Base-by-base conservation (phyloP, 306 rosid genomes). In the Macrotyloma uniflorum region DNA sequence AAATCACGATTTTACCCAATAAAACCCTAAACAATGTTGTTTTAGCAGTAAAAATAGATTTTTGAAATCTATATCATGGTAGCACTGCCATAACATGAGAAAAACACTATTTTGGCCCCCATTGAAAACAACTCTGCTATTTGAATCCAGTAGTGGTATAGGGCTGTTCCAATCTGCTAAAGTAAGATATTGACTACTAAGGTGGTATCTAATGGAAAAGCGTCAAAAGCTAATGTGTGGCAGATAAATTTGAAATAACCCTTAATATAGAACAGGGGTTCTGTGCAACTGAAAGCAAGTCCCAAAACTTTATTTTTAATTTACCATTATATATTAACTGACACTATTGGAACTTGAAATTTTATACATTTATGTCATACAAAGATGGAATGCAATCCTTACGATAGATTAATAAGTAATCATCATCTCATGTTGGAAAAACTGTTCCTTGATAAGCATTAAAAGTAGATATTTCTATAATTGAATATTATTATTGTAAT, bases 321-420 rank as follows among this genome's bases (percentile, higher is more conserved):
- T 23, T 70, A 43, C 22, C 32, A 19, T 53, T 42, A 62, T 74
- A 35, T 68, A 46, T 61, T 75, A 63, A 45, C 18, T 23, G 61
- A 74, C 47, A 36, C 58, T 19, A 49, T 50, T 28, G 6, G 26
- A 69, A 79, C 36, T 22, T 58, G 10, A 14, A 58, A 67, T 74
- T 75, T 32, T 45, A 51, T 64, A 45, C 66, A 18, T 0, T 28
- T 76, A 57, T 35, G 16, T 47, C 75, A 53, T 76, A 49, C 64
- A 77, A n/a, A 58, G 35, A 80, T 67, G 83, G 88, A 64, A 66
- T 36, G 69, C 33, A 24, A 76, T 65, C 59, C 58, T 23, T 22
- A 47, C 59, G 1, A 55, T 51, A 20, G 42, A 51, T 32, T 40
- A 58, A 74, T 68, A 43, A 1, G 67, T 24, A 77, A 72, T 59